Base-by-base conservation (phyloP, 176 grass and related monocot genomes). In the Cenchrus fungigraminus region DNA sequence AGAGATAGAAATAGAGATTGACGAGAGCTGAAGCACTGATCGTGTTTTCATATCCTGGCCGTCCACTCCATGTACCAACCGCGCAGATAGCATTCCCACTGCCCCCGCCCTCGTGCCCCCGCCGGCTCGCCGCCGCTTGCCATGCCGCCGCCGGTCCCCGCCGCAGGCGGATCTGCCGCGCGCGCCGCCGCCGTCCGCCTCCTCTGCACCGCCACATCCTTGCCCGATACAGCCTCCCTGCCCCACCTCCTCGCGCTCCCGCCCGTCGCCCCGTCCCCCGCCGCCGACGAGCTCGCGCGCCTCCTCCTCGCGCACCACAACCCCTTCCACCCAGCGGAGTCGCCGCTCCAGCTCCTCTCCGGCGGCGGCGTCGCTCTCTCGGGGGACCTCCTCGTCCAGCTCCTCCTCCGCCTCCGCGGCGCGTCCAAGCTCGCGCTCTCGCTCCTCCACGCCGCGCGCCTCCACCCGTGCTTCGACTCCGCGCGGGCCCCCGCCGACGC, bases 331-430 rank as follows among this genome's bases (percentile, higher is more conserved):
- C 86, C 90, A 9, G 79, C 83, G 8, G 95, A 97, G 78, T 94
- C 95, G 9, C 70, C 95, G 15, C 92, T 94, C 71, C 88, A 97
- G 83, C 65, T 94, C 31, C 80, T 92, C 50, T 60, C 86, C 31
- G 86, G 89, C 57, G 86, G 86, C 16, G 88, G 90, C 43, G 76
- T 91, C 40, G 68, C 81, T 76, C 86, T 94, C 76, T 25, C 89
- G 2, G 43, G 73, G 32, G 68, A 68, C 45, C 90, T 93, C 84
- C 89, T 97, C 70, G 79, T 89, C 45, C 92, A 97, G 83, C 85
- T 89, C 79, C 92, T 97, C 78, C 92, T 97, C 81, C 92, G 95
- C 68, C 95, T 94, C 58, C 95, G 92, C 19, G 85, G 92, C 84
- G 90, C 92, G 28, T 97, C 95, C 86, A 97, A 94, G 62, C 83